phyloP scores from a whole-genome alignment of 306 rosid species.

The Cucumis melo region DNA sequence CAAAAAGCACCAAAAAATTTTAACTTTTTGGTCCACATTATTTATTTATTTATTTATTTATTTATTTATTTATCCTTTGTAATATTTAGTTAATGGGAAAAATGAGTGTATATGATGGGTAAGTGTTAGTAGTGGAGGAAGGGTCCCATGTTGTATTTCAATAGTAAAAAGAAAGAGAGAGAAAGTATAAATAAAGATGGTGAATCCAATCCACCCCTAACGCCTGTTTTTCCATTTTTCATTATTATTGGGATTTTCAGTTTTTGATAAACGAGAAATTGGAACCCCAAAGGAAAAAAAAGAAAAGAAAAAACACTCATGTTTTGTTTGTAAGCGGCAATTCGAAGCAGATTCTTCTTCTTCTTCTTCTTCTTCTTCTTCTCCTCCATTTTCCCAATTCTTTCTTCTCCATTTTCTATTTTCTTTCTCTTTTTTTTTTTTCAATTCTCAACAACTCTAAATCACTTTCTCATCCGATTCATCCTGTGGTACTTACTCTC shows the following conservation, averaged over 20 bases:
- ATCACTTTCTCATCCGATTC: neutral
- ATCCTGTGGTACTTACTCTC: neutral
- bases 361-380: neutral
- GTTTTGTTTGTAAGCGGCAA: slow-evolving; percentile 9
- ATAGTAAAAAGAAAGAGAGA: neutral
- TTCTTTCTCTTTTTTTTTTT: no score
- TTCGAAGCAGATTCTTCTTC: slow-evolving; percentile 6
- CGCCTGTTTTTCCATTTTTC: neutral
- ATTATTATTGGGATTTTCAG: neutral
- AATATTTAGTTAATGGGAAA: no score
- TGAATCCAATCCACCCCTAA: neutral
- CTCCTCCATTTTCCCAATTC: neutral
- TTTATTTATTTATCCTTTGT: no score
- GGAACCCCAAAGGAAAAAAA: neutral
- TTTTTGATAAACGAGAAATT: neutral
- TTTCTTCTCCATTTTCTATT: neutral
- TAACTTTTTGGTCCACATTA: no score
- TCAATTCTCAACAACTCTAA: neutral
- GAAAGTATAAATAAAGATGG: neutral
- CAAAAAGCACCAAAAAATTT: neutral
- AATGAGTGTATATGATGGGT: no score
- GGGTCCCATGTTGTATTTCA: no score
- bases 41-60: no score
- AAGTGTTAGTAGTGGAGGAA: no score
- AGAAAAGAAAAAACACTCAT: neutral